phyloP scores from a whole-genome alignment of 169 alveolate genomes.

The Eimeria necatrix region DNA sequence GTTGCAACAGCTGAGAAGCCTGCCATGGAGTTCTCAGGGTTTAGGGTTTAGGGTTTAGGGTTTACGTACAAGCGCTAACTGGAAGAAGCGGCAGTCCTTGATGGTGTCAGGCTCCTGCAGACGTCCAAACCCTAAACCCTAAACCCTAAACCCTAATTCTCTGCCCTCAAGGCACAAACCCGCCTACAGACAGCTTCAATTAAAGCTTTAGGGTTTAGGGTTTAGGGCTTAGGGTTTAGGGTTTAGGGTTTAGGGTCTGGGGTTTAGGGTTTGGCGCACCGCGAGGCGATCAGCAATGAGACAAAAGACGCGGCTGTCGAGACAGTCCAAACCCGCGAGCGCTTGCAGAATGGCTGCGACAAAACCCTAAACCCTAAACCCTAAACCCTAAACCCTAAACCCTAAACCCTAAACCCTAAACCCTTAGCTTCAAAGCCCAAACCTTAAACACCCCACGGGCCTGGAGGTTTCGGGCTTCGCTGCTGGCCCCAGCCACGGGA shows the following conservation, averaged over 20 bases:
- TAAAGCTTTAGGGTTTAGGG: background rate
- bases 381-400: background rate
- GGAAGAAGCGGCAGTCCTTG: background rate
- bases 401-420: too few relatives aligned
- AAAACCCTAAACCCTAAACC: background rate
- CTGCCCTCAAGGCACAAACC: background rate
- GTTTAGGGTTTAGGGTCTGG: constrained; percentile 32
- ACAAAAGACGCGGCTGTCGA: background rate
- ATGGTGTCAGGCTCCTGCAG: background rate
- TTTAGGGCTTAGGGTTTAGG: background rate
- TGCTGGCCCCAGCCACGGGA: too few relatives aligned
- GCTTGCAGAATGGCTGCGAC: background rate
- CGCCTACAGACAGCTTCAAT: background rate
- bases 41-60: constrained; percentile 40
- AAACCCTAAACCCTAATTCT: background rate
- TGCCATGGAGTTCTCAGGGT: background rate
- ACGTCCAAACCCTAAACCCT: constrained; percentile 10
- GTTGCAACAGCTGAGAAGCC: background rate
- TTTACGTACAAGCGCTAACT: background rate
- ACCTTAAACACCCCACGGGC: too few relatives aligned
- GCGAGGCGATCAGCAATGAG: background rate
- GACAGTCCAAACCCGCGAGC: background rate
- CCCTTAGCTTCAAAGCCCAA: too few relatives aligned
- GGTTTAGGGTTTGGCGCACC: constrained; percentile 9
- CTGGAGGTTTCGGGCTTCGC: too few relatives aligned